Evolutionary conservation across 2,329 filamentous ascomycete species (phyloP).

Genomic region (Monosporascus sp.): DNA sequence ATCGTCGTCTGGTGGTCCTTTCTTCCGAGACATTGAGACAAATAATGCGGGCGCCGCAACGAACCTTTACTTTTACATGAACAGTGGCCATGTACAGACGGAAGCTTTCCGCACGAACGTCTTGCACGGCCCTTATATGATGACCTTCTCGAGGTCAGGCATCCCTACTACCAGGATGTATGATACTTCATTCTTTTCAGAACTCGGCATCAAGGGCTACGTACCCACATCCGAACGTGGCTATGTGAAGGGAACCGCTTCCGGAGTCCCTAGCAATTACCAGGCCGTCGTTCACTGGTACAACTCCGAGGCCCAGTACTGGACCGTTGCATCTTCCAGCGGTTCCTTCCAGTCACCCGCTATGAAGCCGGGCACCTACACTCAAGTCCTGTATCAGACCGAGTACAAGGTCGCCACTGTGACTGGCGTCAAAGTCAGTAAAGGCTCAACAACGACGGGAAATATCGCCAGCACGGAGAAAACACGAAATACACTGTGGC

Average conservation of each 20-base stretch:
- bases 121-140: conserved; percentile 60
- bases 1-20: conserved; percentile 59
- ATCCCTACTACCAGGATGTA: conserved; percentile 41
- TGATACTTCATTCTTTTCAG: conserved; percentile 55
- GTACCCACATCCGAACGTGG: conserved; percentile 52
- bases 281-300: conserved; percentile 61
- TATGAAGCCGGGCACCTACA: conserved; percentile 65
- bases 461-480: conserved; percentile 42
- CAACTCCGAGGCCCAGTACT: conserved; percentile 60
- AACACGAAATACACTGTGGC: conserved; percentile 50
- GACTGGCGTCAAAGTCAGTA: conserved; percentile 42
- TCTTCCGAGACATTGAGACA: conserved; percentile 60
- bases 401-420: conserved; percentile 50
- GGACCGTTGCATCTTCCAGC: conserved; percentile 49
- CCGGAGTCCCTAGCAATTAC: conserved; percentile 47
- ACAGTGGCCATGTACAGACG: conserved; percentile 58
- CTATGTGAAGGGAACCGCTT: conserved; percentile 54
- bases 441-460: conserved; percentile 42
- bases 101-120: conserved; percentile 54
- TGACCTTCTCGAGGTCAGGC: conserved; percentile 54
- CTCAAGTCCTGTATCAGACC: conserved; percentile 59
- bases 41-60: conserved; percentile 57
- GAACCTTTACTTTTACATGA: conserved; percentile 64
- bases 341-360: conserved; percentile 58
- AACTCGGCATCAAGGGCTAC: conserved; percentile 53